phyloP scores from a whole-genome alignment of 768 basidiomycete genomes.

The Boletus coccyginus region DNA sequence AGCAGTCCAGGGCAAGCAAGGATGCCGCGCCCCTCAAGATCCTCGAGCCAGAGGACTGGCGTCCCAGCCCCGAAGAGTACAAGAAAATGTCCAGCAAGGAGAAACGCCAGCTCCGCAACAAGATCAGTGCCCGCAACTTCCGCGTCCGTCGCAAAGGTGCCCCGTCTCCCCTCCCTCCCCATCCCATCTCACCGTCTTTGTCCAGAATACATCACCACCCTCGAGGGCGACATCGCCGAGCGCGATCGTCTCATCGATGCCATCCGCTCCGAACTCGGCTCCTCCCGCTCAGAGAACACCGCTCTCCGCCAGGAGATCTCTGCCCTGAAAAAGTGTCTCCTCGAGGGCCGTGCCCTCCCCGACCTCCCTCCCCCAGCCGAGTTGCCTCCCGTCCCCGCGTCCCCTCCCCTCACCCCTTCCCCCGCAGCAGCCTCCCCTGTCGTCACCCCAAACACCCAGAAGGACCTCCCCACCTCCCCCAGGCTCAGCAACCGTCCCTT shows the following conservation, averaged over 20 bases:
- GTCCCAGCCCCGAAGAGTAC: slow-evolving; percentile 89
- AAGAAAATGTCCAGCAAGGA: slow-evolving; percentile 94
- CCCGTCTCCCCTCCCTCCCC: not conserved
- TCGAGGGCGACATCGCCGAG: slow-evolving; percentile 91
- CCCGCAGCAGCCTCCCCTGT: slow-evolving; percentile 28
- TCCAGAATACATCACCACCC: slow-evolving; percentile 88
- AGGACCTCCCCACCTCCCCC: slow-evolving; percentile 69
- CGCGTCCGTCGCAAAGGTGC: slow-evolving; percentile 89
- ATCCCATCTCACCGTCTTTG: not conserved
- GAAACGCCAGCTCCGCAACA: slow-evolving; percentile 94
- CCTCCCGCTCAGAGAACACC: slow-evolving; percentile 74
- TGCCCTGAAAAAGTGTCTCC: slow-evolving; percentile 69
- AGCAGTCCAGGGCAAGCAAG: slow-evolving; percentile 20
- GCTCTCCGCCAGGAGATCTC: slow-evolving; percentile 78
- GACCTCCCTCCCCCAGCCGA: slow-evolving; percentile 47
- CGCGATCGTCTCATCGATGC: slow-evolving; percentile 88
- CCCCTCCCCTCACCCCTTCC: slow-evolving; percentile 38
- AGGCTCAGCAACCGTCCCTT: slow-evolving; percentile 52
- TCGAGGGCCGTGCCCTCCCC: slow-evolving; percentile 58
- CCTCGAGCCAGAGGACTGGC: slow-evolving; percentile 66
- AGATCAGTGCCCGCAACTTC: slow-evolving; percentile 95
- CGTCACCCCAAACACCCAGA: slow-evolving; percentile 69
- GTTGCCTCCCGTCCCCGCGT: slow-evolving; percentile 35
- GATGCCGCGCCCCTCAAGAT: slow-evolving; percentile 27
- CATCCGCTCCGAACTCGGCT: slow-evolving; percentile 80